These are phyloP conservation scores for Pontederia paniculata DNA, from an alignment of 176 grass and related monocot genomes.

Conservation along the genomic window DNA sequence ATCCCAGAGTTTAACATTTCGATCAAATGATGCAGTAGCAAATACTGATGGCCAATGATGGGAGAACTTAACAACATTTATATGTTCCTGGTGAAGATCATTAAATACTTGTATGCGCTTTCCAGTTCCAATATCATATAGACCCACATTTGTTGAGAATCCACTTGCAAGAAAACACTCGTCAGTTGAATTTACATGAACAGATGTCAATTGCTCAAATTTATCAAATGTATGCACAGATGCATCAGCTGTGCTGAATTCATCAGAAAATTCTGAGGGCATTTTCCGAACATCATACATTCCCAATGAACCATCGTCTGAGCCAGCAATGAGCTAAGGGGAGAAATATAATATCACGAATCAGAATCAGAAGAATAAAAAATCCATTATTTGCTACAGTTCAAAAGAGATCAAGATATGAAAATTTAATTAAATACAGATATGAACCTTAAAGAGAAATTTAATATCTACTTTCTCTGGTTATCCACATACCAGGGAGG, in stretches of 20 bases:
- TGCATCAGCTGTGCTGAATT: not conserved
- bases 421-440: too few species aligned
- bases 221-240: constrained; percentile 17
- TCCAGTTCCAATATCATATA: constrained; percentile 16
- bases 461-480: not conserved
- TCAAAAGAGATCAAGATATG: too few species aligned
- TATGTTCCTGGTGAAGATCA: constrained; percentile 19
- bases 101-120: constrained; percentile 16
- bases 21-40: constrained; percentile 25
- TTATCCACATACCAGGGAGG: constrained; percentile 10
- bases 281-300: constrained; percentile 12
- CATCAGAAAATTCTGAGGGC: constrained; percentile 1
- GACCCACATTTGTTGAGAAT: constrained; percentile 19
- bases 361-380: not conserved
- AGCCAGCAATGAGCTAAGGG: constrained; percentile 11
- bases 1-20: constrained; percentile 20
- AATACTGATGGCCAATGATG: constrained; percentile 14
- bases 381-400: not conserved
- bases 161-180: constrained; percentile 22
- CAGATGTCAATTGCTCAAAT: constrained; percentile 21
- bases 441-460: not conserved
- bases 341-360: not conserved
- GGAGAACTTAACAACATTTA: constrained; percentile 22
- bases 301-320: constrained; percentile 15
- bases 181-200: constrained; percentile 22